Percentiles rank a stretch among this genome's conserved stretches.
Conservation (phyloP, 768 basidiomycete genomes). For the Lentinula edodes region DNA sequence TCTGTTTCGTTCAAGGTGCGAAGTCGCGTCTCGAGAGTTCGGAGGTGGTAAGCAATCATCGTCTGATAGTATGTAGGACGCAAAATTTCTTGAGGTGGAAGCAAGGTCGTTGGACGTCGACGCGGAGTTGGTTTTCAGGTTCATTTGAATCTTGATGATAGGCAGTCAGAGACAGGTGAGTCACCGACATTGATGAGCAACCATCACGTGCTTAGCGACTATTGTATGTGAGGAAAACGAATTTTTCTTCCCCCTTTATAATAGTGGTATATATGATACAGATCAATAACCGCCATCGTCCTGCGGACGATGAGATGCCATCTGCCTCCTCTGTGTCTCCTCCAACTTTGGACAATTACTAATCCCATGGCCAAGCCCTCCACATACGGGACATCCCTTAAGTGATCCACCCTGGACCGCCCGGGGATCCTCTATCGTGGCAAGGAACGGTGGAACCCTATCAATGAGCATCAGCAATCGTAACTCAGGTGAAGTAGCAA, state of each 20-base stretch:
- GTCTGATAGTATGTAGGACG: not conserved
- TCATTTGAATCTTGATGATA: not conserved
- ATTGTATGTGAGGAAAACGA: too few species aligned
- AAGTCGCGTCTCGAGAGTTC: too few species aligned
- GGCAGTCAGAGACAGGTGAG: not conserved
- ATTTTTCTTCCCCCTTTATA: too few species aligned
- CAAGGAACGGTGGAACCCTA: conserved; percentile 92
- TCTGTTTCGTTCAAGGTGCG: not conserved
- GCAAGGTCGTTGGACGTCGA: not conserved
- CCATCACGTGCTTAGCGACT: not conserved
- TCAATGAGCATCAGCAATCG: not conserved
- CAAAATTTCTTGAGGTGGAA: not conserved
- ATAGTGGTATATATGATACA: too few species aligned
- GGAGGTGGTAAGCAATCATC: not conserved
- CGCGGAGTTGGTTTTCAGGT: not conserved
- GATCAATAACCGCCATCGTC: conserved; percentile 53
- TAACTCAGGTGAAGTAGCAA: not conserved
- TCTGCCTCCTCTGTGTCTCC: conserved; percentile 84
- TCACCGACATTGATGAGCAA: not conserved
- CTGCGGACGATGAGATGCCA: conserved; percentile 76
- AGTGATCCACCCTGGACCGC: conserved; percentile 70
- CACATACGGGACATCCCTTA: conserved; percentile 93
- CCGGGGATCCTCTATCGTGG: conserved; percentile 86
- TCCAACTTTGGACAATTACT: conserved; percentile 96
- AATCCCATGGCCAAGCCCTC: conserved; percentile 94